phyloP scores from a whole-genome alignment of 2,329 filamentous ascomycete genomes.

The Tolypocladium inflatum region DNA sequence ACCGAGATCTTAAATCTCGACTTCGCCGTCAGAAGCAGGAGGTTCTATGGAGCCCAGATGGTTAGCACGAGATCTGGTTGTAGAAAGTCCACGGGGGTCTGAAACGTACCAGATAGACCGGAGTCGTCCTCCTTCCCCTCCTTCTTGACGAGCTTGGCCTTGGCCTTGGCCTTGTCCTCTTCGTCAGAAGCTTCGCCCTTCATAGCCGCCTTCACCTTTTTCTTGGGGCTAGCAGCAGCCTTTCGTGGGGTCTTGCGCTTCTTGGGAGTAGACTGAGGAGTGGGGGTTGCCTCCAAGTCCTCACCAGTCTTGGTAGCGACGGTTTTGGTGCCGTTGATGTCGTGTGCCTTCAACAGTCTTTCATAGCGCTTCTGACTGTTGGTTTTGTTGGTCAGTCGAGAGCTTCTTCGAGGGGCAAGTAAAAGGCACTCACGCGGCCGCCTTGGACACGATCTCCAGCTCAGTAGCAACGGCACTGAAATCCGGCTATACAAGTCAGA shows the following conservation, averaged over 20 bases:
- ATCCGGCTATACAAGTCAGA: conserved; percentile 41
- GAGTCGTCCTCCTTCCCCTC: conserved; percentile 14
- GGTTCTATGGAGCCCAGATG: neutral
- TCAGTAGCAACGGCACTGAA: conserved; percentile 56
- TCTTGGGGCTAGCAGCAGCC: conserved; percentile 11
- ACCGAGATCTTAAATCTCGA: neutral
- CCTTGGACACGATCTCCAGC: conserved; percentile 53
- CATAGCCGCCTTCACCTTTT: conserved; percentile 13
- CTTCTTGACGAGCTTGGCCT: conserved; percentile 10
- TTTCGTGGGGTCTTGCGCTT: conserved; percentile 20
- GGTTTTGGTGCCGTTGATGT: conserved; percentile 24
- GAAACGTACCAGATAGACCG: conserved; percentile 15
- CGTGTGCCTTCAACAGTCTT: conserved; percentile 52
- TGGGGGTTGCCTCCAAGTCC: conserved; percentile 1
- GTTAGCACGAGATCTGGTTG: neutral
- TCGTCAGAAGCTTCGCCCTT: conserved; percentile 16
- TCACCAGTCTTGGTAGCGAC: conserved; percentile 3
- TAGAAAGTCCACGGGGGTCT: neutral
- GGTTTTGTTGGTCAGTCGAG: neutral
- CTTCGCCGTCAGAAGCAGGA: conserved; percentile 1
- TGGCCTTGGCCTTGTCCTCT: conserved; percentile 8
- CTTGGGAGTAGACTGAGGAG: conserved; percentile 9
- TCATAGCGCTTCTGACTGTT: conserved; percentile 58
- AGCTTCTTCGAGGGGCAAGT: too few relatives aligned
- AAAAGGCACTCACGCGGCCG: conserved; percentile 54